Percentiles rank a stretch among this genome's conserved stretches.
These are phyloP conservation scores for Tetrahymena thermophila DNA, from an alignment of 73 alveolate species.

Conservation along the genomic window DNA sequence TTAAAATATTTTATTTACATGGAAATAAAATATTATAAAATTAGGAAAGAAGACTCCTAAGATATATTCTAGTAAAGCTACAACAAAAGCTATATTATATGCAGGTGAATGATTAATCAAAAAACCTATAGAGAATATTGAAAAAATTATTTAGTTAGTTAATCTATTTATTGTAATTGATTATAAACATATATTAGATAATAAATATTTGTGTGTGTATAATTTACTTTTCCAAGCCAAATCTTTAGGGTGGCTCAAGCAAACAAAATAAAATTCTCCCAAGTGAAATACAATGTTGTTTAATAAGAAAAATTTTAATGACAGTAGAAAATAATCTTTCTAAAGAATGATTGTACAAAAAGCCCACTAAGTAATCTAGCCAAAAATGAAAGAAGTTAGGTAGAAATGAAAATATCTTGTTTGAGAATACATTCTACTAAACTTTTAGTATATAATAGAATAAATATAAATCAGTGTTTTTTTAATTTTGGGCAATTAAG, in stretches of 20 bases:
- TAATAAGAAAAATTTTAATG: background rate
- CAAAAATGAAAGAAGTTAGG: background rate
- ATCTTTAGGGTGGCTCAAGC: conserved; percentile 56
- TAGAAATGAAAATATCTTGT: background rate
- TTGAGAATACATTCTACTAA: background rate
- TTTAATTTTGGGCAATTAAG: background rate
- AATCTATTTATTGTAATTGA: no score
- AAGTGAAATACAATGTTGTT: conserved; percentile 57
- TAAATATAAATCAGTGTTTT: no score
- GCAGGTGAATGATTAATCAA: conserved; percentile 57
- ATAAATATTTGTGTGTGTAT: background rate
- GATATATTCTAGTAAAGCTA: conserved; percentile 44
- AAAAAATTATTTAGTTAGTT: no score
- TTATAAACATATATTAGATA: no score
- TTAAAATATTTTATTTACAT: background rate
- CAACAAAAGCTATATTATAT: conserved; percentile 52
- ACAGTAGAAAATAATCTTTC: background rate
- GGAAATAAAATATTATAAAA: background rate
- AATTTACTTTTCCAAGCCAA: conserved; percentile 49
- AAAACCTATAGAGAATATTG: conserved; percentile 21
- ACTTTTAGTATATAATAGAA: background rate
- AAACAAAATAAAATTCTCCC: conserved; percentile 66
- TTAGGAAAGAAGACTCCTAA: conserved; percentile 35
- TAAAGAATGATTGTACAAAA: background rate
- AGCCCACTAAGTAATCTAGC: background rate